A percentile compares a stretch with the other conserved stretches of the same genome.
Evolutionary conservation across 495 filamentous ascomycete genomes (phyloP).

Genomic region (Aspergillus saccharolyticus): DNA sequence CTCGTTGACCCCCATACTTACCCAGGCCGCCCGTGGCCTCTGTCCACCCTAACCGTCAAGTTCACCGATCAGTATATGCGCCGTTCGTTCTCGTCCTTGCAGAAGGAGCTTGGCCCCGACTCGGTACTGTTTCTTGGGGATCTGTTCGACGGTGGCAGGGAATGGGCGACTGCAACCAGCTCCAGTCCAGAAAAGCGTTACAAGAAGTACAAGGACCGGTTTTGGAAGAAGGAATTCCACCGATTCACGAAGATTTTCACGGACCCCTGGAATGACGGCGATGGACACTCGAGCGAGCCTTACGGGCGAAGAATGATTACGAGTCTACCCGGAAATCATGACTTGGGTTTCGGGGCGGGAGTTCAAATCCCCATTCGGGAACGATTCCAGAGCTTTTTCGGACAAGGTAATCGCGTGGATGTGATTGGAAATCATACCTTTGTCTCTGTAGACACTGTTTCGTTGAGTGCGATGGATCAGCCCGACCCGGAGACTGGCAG

Average conservation of each 20-base stretch:
- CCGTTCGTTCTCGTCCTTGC: constrained; percentile 68
- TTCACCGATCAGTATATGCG: constrained; percentile 88
- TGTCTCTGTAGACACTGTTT: constrained; percentile 83
- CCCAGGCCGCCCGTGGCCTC: constrained; percentile 84
- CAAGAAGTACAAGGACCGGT: constrained; percentile 67
- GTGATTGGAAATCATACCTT: constrained; percentile 94
- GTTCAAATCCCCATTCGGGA: constrained; percentile 73
- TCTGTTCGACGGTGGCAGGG: constrained; percentile 91
- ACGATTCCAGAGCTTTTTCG: constrained; percentile 85
- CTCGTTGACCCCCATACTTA: constrained; percentile 96
- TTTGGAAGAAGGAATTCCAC: constrained; percentile 77
- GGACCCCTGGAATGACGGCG: constrained; percentile 51
- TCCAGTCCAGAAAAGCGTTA: constrained; percentile 66
- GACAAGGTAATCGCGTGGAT: constrained; percentile 79
- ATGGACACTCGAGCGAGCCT: constrained; percentile 28
- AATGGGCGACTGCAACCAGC: constrained; percentile 74
- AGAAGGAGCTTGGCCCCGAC: constrained; percentile 66
- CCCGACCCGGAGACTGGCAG: constrained; percentile 45
- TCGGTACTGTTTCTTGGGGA: constrained; percentile 89
- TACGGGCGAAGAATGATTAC: constrained; percentile 64
- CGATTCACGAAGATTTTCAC: constrained; percentile 78
- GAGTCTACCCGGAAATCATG: constrained; percentile 90
- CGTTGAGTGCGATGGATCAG: constrained; percentile 67
- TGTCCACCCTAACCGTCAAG: constrained; percentile 69
- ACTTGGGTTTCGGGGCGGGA: constrained; percentile 86